Base-by-base conservation (phyloP, 805 yeast species). In the Monosporozyma unispora region DNA sequence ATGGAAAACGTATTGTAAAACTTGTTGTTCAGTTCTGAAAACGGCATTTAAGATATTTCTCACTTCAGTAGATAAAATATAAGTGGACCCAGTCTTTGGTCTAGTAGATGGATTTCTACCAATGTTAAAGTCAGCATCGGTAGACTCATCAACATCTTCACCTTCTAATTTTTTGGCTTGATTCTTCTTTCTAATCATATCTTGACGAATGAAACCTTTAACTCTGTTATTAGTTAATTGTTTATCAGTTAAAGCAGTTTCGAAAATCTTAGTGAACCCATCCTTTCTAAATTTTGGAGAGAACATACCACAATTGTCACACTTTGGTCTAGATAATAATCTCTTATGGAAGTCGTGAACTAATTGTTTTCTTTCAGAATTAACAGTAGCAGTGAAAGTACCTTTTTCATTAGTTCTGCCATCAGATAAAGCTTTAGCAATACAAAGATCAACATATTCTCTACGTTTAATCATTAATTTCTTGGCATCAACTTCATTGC, bases 281-380 rank as follows among this genome's bases (percentile, higher is more conserved):
- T 93, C 99, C 61, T 90, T 91, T 71, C 99, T 81, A 74, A 84
- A 91, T 33, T 84, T 75, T 49, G 99, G 98, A 43, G 96, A 88
- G 67, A 75, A 87, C 96, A 90, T 87, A 42, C 89, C 87, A 77
- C 99, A 93, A 69, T 90, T 89, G 61, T 87, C 96, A 78, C 99
- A 93, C 68, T 82, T 86, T 49, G 89, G 82, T 68, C 96, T 80
- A 45, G 84, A 68, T 54, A 87, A 70, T 46, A 90, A 68, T 58
- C 78, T 78, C 59, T 78, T 79, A 73, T 89, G 87, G 60, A 90
- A 84, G 33, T 83, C 88, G 50, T 81, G 83, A 55, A 88, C 74
- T 49, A 80, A 68, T 10, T 64, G 65, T 65, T 91, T 89, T 70
- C 99, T 81, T 69, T 87, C 96, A 60, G 89, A 96, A 27, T 79